Base-by-base conservation (phyloP, 1,139 yeast genomes). In the Nakaseomyces delphensis region DNA sequence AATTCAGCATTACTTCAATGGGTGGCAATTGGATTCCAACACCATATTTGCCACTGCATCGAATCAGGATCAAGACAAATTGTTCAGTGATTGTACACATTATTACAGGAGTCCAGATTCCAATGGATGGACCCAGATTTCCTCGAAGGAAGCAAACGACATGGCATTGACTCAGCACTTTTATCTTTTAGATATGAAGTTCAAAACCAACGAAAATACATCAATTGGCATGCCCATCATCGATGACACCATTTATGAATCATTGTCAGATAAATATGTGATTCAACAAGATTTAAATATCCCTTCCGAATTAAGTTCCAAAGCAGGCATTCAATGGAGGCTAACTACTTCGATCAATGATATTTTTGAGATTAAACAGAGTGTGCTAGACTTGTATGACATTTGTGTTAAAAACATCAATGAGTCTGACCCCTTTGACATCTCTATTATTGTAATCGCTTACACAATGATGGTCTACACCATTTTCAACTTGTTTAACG, bases 391-490 rank as follows among this genome's bases (percentile, higher is more conserved):
- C 45, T 63, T 75, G 24, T 58, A 73, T 41, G 52, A 62, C 36
- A 76, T 73, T 50, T 61, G 83, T 18, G 59, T 68, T 43, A 72
- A 69, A 42, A 68, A 83, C 49, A 71, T 86, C 43, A 69, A 71
- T 44, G 81, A 84, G 47, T 94, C 97, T 11, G 96, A 91, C 55
- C 77, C 82, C 29, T 85, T 86, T 52, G 98, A 93, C 63, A 78
- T 91, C 38, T 77, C 79, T 11, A 73, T 89, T 48, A 81, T 93
- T 44, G 74, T 86, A 9, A 64, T 80, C 42, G 97, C 96, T 3
- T 93, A 93, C 62, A 54, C 79, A 29, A 95, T 95, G 41, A 89
- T 91, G 96, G 73, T 86, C 73, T 82, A 84, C 64, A 85, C 96
- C 14, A 74, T 91, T 51, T 66, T 78, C 44, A 79, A 81, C 48